Conservation (phyloP, 2,329 filamentous ascomycete genomes). For the Macrophomina tecta region DNA sequence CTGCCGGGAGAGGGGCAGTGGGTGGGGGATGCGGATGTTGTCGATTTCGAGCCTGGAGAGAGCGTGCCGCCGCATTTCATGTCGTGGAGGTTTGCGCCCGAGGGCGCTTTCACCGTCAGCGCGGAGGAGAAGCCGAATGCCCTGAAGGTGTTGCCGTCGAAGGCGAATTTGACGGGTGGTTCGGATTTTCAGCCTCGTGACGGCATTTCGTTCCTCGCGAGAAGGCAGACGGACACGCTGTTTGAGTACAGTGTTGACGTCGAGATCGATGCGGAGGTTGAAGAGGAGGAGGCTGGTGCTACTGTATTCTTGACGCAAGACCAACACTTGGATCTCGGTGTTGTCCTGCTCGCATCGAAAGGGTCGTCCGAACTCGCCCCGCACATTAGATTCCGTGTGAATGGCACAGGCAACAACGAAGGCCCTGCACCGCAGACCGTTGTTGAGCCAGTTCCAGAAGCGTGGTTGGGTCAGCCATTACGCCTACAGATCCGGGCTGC, state of each 20-base stretch:
- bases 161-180: constrained; percentile 60
- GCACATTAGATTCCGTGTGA: constrained; percentile 44
- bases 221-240: constrained; percentile 61
- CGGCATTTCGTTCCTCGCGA: constrained; percentile 60
- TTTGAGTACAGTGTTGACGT: constrained; percentile 60
- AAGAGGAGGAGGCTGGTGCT: constrained; percentile 59
- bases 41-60: constrained; percentile 54
- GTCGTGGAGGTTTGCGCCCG: constrained; percentile 61
- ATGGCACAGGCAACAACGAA: constrained; percentile 53
- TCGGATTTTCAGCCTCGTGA: constrained; percentile 56
- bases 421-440: constrained; percentile 47
- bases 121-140: constrained; percentile 50
- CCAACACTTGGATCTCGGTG: constrained; percentile 57
- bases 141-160: constrained; percentile 56
- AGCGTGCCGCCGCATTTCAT: constrained; percentile 61
- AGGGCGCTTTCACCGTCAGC: constrained; percentile 54
- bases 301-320: constrained; percentile 58
- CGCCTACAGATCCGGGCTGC: constrained; percentile 50
- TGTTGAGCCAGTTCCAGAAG: constrained; percentile 46
- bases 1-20: constrained; percentile 52
- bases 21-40: constrained; percentile 50
- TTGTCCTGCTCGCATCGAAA: constrained; percentile 35
- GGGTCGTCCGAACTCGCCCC: constrained; percentile 13
- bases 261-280: constrained; percentile 46
- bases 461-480: constrained; percentile 46